Evolutionary conservation across 2,329 filamentous ascomycete species (phyloP), one percentile per base, ranked within the genome.

Genomic region (Dryadomyces quercivorus): DNA sequence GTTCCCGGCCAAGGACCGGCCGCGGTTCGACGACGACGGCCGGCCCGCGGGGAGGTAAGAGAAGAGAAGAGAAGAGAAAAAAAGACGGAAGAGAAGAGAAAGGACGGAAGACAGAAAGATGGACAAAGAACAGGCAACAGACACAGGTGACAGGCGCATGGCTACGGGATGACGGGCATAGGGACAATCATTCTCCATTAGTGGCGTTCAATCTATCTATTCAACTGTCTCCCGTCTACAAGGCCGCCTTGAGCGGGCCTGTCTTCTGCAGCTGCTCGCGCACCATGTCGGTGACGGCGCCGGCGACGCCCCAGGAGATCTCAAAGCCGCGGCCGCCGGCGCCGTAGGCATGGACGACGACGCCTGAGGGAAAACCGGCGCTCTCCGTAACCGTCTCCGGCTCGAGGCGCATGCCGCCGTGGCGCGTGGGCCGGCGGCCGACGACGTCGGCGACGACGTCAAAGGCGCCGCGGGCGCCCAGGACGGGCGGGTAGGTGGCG

Each of bases 311-410:
- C 76, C 78, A 80, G 16, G 78, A 81, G 8, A 82, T 59, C 65
- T 84, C 80, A 59, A 74, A 82, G 0, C 80, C 80, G n/a, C 80
- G 70, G 3, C 80, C 80, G 3, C 78, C 80, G 20, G 78, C 72
- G 0, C 80, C 80, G 61, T 84, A 84, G 0, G 76, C 78, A 64
- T 82, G 78, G 3, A 81, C 68, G 34, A 76, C 22, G 43, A 44
- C 20, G 18, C 22, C 20, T n/a, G n/a, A n/a, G n/a, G n/a, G n/a
- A n/a, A n/a, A n/a, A n/a, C n/a, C n/a, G n/a, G n/a, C n/a, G n/a
- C n/a, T n/a, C n/a, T n/a, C n/a, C n/a, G n/a, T n/a, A n/a, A n/a
- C n/a, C n/a, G 63, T 62, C 62, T 81, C 77, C n/a, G 66, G 65
- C 61, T 81, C 77, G 16, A 82, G 67, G 15, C 78, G 68, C 68